Conservation (phyloP, 768 basidiomycete species). For the Serendipita indica region DNA sequence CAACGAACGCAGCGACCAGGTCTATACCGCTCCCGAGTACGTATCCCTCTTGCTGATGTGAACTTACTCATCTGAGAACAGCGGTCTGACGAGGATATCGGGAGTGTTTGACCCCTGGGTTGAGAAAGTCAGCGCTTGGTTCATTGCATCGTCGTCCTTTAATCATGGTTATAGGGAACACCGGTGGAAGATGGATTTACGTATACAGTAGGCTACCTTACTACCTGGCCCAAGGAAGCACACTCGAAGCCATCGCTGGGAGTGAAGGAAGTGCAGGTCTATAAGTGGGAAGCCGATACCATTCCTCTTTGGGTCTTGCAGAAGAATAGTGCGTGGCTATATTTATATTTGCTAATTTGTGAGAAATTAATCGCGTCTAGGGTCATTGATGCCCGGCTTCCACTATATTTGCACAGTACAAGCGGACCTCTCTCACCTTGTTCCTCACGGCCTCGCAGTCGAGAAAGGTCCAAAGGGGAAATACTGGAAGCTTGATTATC, state of each 20-base stretch:
- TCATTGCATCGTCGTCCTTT: not conserved
- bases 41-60: not conserved
- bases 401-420: not conserved
- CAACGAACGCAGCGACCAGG: not conserved
- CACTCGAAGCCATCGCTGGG: not conserved
- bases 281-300: not conserved
- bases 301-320: not conserved
- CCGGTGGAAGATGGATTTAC: not conserved
- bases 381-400: not conserved
- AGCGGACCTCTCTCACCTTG: not conserved
- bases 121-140: not conserved
- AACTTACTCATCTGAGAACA: not conserved
- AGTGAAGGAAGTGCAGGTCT: not conserved
- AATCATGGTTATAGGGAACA: not conserved
- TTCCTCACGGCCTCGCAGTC: not conserved
- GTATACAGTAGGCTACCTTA: not conserved
- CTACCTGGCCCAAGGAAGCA: not conserved
- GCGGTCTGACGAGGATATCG: not conserved
- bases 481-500: not conserved
- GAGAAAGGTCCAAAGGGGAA: not conserved
- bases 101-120: not conserved
- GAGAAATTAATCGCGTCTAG: not conserved
- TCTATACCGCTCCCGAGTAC: not conserved
- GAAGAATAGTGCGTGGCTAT: not conserved
- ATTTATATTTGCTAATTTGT: no score